Base-by-base conservation (phyloP, 495 filamentous ascomycete genomes). In the Aspergillus affinis region DNA sequence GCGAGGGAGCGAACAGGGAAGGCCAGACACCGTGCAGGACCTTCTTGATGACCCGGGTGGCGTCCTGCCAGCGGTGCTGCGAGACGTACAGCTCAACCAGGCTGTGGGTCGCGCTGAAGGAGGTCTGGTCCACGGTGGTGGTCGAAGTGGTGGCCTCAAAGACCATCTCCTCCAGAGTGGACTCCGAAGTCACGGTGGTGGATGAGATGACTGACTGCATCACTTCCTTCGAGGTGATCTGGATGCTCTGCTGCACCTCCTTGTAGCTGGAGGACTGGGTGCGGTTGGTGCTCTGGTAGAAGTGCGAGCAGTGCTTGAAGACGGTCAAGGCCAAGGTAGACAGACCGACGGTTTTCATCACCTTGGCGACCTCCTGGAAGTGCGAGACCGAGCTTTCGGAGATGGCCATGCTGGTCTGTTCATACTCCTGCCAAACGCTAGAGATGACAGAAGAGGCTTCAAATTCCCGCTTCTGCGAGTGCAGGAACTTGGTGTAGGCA, bases 21-120 rank as follows among this genome's bases (percentile, higher is more conserved):
- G 71, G 64, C 72, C 74, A 77, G 6, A 72, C 57, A 47, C 72
- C 69, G 23, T 68, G 67, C 13, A 77, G 62, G 18, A 74, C 67
- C 61, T 65, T 69, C 66, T 75, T 75, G 57, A 74, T 66, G n/a
- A 73, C 66, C 1, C 68, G 69, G 23, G 70, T 73, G 15, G 72
- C 71, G 65, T 77, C 70, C 51, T 72, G 70, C 74, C 74, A 77
- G 50, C 74, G 72, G 58, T 72, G 74, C 66, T 77, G 71, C 15
- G 64, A 60, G 26, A 70, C 66, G 55, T 73, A 77, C 18, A 68
- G 57, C 19, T 58, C 59, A 20, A 71, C 55, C 44, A 77, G 51
- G 20, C 66, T 72, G 19, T 64, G 54, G 0, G 66, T 72, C n/a
- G 70, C 66, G 49, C 62, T 69, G 61, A 73, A 70, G 10, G 72